Conservation (phyloP, 2,329 filamentous ascomycete genomes). For the Parafenestella ontariensis region DNA sequence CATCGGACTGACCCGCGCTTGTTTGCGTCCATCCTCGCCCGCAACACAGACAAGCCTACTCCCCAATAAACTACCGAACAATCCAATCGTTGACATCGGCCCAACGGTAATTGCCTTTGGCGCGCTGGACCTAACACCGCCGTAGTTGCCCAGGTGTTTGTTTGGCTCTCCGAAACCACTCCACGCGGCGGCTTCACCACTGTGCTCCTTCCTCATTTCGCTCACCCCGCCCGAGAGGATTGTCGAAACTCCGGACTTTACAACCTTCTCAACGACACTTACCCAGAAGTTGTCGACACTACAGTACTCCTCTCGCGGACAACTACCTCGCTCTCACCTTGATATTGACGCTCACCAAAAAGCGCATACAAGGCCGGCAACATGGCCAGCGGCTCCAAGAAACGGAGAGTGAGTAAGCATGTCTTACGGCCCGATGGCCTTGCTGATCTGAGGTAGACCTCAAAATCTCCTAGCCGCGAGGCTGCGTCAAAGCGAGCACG, state of each 20-base stretch:
- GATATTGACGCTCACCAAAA: not conserved
- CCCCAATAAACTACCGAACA: not conserved
- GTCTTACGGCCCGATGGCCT: not conserved
- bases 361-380: not conserved
- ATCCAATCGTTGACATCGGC: not conserved
- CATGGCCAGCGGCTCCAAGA: conserved; percentile 10
- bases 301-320: not conserved
- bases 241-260: not conserved
- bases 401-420: conserved; percentile 5
- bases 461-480: not conserved
- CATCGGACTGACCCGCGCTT: not conserved
- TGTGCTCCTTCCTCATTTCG: not conserved
- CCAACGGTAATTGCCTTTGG: not conserved
- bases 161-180: not conserved
- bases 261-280: not conserved
- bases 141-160: not conserved
- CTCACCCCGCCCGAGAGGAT: not conserved
- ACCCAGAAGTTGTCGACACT: not conserved
- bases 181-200: not conserved
- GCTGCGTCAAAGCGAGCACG: conserved; percentile 6
- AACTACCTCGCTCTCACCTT: not conserved
- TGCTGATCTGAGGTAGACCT: not conserved
- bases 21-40: not conserved
- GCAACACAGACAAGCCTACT: not conserved
- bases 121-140: not conserved